Percentiles rank a stretch among this genome's conserved stretches.
phyloP scores from a whole-genome alignment of 805 yeast species.

The Candida maltosa region DNA sequence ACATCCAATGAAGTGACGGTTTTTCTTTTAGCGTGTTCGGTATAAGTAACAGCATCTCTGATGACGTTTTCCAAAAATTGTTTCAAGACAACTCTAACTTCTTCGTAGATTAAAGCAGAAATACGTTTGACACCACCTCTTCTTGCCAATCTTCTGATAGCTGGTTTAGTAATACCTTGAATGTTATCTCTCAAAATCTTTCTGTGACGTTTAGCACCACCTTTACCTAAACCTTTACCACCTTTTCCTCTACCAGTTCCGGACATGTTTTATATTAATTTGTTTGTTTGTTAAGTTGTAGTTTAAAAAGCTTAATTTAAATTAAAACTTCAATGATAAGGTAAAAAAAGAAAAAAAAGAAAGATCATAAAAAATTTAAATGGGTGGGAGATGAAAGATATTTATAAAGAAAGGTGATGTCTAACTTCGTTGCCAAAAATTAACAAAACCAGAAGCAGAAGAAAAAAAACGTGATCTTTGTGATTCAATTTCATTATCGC shows the following conservation, averaged over 20 bases:
- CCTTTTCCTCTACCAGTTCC: slow-evolving; percentile 99
- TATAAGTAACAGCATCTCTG: slow-evolving; percentile 98
- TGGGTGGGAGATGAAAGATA: no score
- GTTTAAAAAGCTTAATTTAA: slow-evolving; percentile 54
- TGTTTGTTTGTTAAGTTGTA: no score
- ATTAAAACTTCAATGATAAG: not conserved
- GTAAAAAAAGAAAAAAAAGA: slow-evolving; percentile 3
- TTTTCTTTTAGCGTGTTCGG: slow-evolving; percentile 99
- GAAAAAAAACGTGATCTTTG: no score
- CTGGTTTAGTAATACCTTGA: slow-evolving; percentile 99
- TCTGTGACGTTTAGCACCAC: slow-evolving; percentile 99
- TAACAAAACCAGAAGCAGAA: no score
- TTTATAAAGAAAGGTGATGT: no score
- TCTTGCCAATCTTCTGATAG: slow-evolving; percentile 99
- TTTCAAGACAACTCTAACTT: slow-evolving; percentile 95
- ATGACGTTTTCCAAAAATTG: slow-evolving; percentile 94
- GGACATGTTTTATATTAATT: no score
- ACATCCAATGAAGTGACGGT: slow-evolving; percentile 98
- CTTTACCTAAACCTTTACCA: slow-evolving; percentile 99
- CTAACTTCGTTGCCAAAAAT: no score
- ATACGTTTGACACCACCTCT: slow-evolving; percentile 99
- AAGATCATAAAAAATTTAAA: no score
- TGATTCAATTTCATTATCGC: no score
- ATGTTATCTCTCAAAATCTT: slow-evolving; percentile 99
- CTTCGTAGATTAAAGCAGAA: slow-evolving; percentile 97